Conservation (phyloP, 352 stramenopile species). For the Globisporangium alternatum region DNA sequence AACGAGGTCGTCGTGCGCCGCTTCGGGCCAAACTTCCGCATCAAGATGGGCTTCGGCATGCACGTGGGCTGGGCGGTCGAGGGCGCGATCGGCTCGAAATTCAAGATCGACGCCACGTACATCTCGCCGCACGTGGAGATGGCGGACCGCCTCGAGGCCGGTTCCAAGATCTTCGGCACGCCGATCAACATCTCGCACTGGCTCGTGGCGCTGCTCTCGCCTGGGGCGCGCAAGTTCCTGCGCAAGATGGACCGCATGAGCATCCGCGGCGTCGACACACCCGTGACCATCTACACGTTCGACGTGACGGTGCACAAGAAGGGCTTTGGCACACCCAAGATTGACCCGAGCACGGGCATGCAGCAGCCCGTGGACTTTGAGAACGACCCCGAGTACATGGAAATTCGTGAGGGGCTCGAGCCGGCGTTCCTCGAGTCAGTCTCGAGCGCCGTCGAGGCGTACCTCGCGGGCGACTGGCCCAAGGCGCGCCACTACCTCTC, state of each 20-base stretch:
- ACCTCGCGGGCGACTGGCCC: slow-evolving; percentile 69
- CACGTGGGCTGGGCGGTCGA: slow-evolving; percentile 96
- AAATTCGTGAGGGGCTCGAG: slow-evolving; percentile 80
- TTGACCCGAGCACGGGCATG: slow-evolving; percentile 52
- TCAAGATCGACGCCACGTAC: slow-evolving; percentile 98
- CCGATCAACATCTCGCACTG: slow-evolving; percentile 86
- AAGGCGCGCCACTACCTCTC: slow-evolving; percentile 74
- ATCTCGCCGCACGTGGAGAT: slow-evolving; percentile 94
- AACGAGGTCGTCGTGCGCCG: slow-evolving; percentile 77
- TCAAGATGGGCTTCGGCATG: slow-evolving; percentile 95
- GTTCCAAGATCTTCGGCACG: slow-evolving; percentile 91
- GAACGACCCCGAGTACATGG: slow-evolving; percentile 79
- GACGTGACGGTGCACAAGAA: slow-evolving; percentile 81
- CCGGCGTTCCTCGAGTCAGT: slow-evolving; percentile 76
- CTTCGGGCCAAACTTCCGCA: slow-evolving; percentile 75
- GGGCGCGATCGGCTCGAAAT: slow-evolving; percentile 93
- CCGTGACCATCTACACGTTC: slow-evolving; percentile 85
- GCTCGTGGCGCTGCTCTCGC: slow-evolving; percentile 69
- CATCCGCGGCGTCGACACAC: slow-evolving; percentile 74
- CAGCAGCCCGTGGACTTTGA: slow-evolving; percentile 79
- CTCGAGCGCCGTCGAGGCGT: slow-evolving; percentile 64
- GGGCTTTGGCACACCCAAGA: slow-evolving; percentile 71
- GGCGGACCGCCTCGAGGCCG: slow-evolving; percentile 92
- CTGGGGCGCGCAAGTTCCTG: slow-evolving; percentile 63
- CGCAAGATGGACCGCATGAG: slow-evolving; percentile 87